Percentiles rank a stretch among this genome's conserved stretches.
Conservation (phyloP, 2,329 filamentous ascomycete species). For the Fusarium citri region DNA sequence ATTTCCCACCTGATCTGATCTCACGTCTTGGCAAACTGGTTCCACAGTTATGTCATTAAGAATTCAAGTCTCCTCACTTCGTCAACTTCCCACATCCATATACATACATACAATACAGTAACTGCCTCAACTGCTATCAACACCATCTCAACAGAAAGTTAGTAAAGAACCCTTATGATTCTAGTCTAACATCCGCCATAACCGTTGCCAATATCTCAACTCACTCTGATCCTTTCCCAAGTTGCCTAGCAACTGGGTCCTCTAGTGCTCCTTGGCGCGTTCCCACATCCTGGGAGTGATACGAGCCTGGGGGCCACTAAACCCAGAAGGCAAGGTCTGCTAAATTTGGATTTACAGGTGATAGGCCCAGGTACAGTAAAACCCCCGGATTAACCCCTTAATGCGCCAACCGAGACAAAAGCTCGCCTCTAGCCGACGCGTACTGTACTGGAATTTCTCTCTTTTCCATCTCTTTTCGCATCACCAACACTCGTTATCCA, state of each 20-base stretch:
- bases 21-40: neutral
- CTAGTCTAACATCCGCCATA: neutral
- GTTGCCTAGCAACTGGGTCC: slow-evolving; percentile 35
- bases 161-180: neutral
- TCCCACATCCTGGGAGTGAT: slow-evolving; percentile 24
- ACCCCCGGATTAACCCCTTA: slow-evolving; percentile 38
- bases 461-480: slow-evolving; percentile 5
- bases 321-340: neutral
- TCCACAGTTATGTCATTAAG: neutral
- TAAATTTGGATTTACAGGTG: slow-evolving; percentile 27
- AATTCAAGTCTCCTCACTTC: neutral
- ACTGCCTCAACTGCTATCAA: no score
- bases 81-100: neutral
- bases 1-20: slow-evolving; percentile 2
- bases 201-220: neutral
- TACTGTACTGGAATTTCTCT: neutral
- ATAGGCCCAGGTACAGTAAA: slow-evolving; percentile 4
- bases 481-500: slow-evolving; percentile 23
- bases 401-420: slow-evolving; percentile 34
- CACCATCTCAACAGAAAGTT: neutral
- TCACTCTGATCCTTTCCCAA: slow-evolving; percentile 8
- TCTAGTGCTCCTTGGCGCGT: slow-evolving; percentile 8
- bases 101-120: no score
- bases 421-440: slow-evolving; percentile 2
- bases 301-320: slow-evolving; percentile 21